Percentiles rank a stretch among this genome's conserved stretches.
Conservation (phyloP, 1,284 basidiomycete genomes). For the Salmacisia buchloeana region DNA sequence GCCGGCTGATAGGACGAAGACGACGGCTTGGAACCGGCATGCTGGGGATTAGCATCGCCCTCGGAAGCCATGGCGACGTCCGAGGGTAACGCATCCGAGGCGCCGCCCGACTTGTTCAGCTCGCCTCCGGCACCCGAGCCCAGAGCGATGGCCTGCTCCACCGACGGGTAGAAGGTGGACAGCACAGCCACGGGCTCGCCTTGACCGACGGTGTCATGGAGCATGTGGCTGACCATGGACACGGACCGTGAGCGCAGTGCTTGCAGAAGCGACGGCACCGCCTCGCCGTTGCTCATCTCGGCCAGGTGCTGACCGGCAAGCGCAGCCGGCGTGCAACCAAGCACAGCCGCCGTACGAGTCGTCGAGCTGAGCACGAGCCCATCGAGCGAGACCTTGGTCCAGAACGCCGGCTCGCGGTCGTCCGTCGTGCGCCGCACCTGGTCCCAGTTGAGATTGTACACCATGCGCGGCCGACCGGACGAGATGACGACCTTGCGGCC, state of each 20-base stretch:
- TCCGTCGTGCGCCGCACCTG: constrained; percentile 29
- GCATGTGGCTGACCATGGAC: constrained; percentile 30
- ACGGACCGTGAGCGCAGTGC: constrained; percentile 28
- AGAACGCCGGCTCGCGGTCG: constrained; percentile 29
- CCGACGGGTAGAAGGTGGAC: constrained; percentile 38
- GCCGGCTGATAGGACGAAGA: background rate
- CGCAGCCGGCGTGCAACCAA: constrained; percentile 21
- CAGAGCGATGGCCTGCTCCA: background rate
- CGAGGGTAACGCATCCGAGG: background rate
- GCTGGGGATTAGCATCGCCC: background rate
- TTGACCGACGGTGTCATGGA: constrained; percentile 22
- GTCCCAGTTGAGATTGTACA: constrained; percentile 41
- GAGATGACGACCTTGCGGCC: constrained; percentile 46
- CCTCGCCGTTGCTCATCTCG: constrained; percentile 34
- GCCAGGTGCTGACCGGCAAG: constrained; percentile 33
- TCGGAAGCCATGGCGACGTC: background rate
- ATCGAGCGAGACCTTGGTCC: constrained; percentile 39
- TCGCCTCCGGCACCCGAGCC: too few species aligned
- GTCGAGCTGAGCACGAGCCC: constrained; percentile 37
- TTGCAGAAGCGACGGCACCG: constrained; percentile 30
- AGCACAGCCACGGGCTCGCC: constrained; percentile 23
- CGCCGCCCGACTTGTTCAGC: background rate
- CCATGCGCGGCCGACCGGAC: constrained; percentile 33
- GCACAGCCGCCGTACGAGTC: constrained; percentile 24
- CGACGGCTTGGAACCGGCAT: background rate